Base-by-base conservation (phyloP, 805 yeast species). In the Pichia sporocuriosa region DNA sequence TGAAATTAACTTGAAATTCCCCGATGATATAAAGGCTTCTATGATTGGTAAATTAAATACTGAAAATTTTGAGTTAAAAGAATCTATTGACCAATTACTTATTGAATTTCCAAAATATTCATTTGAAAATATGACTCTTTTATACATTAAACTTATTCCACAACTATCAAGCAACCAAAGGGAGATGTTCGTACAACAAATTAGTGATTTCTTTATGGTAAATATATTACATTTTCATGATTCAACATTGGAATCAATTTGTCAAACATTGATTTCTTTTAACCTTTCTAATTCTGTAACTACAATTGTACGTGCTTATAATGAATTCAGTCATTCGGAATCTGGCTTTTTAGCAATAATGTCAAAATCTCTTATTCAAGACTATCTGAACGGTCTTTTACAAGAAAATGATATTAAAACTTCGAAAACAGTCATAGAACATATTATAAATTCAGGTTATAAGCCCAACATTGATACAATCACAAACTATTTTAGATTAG, bases 341-440 rank as follows among this genome's bases (percentile, higher is more conserved):
- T 28, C 34, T 15, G 35, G 30, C 1, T 42, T 47, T 33, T 35
- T 47, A 12, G 13, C 35, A 19, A 32, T 33, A 22, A 20, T 37
- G 2, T 26, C 43, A 19, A 21, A 30, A 29, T 23, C 39, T 9
- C 34, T 46, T 23, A 12, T 37, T 12, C 37, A 37, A n/a, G 34
- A 27, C 15, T 42, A 55, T 15, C 35, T 56, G 3, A 38, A 47
- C 1, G 40, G 43, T n/a, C 42, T 45, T 9, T 39, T 58, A 11
- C 22, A 33, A 8, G 20, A 23, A 3, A 35, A 40, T 8, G 54
- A 57, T 34, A 49, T 57, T 34, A 51, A 46, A 27, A 43, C 28
- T 4, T 47, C 59, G 1, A 38, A 47, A 21, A 33, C 40, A 12
- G 27, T 52, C 12, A 17, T 58, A n/a, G 41, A 47, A 12, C 16